Conservation (phyloP, 2,329 filamentous ascomycete genomes). For the Aspergillus nomiae region DNA sequence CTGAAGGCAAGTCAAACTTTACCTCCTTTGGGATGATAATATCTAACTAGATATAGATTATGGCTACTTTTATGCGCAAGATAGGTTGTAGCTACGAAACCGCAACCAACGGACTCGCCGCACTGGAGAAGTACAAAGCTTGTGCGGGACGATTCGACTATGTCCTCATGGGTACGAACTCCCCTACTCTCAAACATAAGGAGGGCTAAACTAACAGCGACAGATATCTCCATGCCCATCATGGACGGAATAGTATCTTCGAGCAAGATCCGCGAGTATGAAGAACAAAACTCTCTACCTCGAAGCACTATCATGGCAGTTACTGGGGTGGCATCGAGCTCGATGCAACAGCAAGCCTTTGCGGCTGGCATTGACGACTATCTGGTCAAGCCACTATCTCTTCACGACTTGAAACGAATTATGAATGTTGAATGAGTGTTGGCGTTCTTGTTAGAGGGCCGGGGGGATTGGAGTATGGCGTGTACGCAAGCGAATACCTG, state of each 20-base stretch:
- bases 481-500: background rate
- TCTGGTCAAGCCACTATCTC: constrained; percentile 34
- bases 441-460: background rate
- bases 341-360: constrained; percentile 34
- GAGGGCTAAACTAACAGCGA: constrained; percentile 7
- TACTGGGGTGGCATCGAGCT: constrained; percentile 34
- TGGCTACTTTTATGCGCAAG: constrained; percentile 42
- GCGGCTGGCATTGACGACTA: constrained; percentile 35
- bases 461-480: background rate
- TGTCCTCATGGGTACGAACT: constrained; percentile 34
- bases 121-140: constrained; percentile 38
- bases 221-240: constrained; percentile 49
- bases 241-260: constrained; percentile 49
- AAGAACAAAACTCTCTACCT: constrained; percentile 27
- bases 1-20: constrained; percentile 25
- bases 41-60: constrained; percentile 23
- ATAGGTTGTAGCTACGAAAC: constrained; percentile 38
- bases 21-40: background rate
- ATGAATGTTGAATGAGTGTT: constrained; percentile 27
- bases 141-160: constrained; percentile 37
- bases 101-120: constrained; percentile 42
- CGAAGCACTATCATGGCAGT: constrained; percentile 34
- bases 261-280: constrained; percentile 40
- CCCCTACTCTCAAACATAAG: background rate
- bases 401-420: constrained; percentile 33